These are phyloP conservation scores for Xylaria multiplex DNA, from an alignment of 2,329 filamentous ascomycete species.

Conservation along the genomic window DNA sequence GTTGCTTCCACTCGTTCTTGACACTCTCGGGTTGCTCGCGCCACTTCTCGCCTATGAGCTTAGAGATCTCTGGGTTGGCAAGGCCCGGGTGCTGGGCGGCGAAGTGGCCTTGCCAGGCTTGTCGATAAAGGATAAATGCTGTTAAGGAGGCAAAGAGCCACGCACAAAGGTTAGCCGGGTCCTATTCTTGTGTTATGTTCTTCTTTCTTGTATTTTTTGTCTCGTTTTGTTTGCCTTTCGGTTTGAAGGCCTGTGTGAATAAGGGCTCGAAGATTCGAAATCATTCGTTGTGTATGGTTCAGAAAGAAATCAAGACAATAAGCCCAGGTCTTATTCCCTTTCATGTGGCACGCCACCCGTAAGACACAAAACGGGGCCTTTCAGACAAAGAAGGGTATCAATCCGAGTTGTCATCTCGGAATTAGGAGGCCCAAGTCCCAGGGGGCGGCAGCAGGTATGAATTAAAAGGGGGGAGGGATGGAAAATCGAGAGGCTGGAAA, in stretches of 20 bases:
- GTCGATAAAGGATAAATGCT: conserved; percentile 98
- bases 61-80: conserved; percentile 95
- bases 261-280: conserved; percentile 29
- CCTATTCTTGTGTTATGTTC: conserved; percentile 24
- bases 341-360: conserved; percentile 40
- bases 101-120: conserved; percentile 87
- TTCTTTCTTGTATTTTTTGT: conserved; percentile 28
- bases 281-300: conserved; percentile 28
- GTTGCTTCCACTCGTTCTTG: conserved; percentile 86
- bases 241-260: conserved; percentile 24
- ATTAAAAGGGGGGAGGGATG: conserved; percentile 3
- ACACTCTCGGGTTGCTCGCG: conserved; percentile 76
- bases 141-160: conserved; percentile 34
- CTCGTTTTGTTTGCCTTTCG: conserved; percentile 35
- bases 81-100: conserved; percentile 86
- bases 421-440: conserved; percentile 30
- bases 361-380: conserved; percentile 39
- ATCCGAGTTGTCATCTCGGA: conserved; percentile 45
- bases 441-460: background rate
- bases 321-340: conserved; percentile 41
- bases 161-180: conserved; percentile 39
- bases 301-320: conserved; percentile 41
- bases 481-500: conserved; percentile 29
- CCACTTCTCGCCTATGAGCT: conserved; percentile 96
- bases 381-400: conserved; percentile 42